Percentiles rank a stretch among this genome's conserved stretches.
Conservation (phyloP, 2,329 filamentous ascomycete genomes). For the Lachnellula willkommii region DNA sequence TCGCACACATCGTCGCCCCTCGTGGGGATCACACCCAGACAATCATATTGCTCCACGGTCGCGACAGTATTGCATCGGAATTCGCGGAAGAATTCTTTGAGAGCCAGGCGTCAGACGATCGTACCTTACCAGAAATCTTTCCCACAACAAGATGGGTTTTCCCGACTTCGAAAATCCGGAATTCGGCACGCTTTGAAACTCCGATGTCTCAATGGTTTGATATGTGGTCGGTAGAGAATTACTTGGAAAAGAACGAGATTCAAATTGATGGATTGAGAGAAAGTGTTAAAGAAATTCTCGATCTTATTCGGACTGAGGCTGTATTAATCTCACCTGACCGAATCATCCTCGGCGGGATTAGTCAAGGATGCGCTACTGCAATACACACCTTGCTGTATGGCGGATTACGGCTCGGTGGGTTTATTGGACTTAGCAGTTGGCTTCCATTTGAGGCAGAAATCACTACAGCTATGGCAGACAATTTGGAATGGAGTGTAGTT, state of each 20-base stretch:
- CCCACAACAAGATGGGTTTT: constrained; percentile 20
- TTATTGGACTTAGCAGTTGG: constrained; percentile 37
- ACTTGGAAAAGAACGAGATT: constrained; percentile 38
- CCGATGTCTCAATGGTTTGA: constrained; percentile 46
- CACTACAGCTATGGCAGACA: not conserved
- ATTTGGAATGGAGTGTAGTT: constrained; percentile 1
- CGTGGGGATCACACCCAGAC: constrained; percentile 37
- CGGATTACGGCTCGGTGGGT: constrained; percentile 28
- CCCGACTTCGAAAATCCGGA: constrained; percentile 21
- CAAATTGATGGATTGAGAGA: constrained; percentile 39
- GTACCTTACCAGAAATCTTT: constrained; percentile 15
- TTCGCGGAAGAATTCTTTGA: constrained; percentile 40
- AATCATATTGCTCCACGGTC: constrained; percentile 43
- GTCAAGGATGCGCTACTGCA: constrained; percentile 41
- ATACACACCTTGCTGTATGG: constrained; percentile 35
- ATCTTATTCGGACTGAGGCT: constrained; percentile 35
- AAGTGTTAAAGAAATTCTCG: constrained; percentile 32
- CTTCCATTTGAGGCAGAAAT: constrained; percentile 26
- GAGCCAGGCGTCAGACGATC: constrained; percentile 28
- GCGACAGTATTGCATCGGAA: constrained; percentile 36
- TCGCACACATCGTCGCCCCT: constrained; percentile 9
- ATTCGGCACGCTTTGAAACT: constrained; percentile 25
- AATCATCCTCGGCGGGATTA: constrained; percentile 43
- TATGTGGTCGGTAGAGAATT: constrained; percentile 39
- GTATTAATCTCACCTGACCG: constrained; percentile 32